A percentile compares a stretch with the other conserved stretches of the same genome.
Evolutionary conservation across 148 eudicot species (phyloP).

Genomic region (Chenopodium suecicum): DNA sequence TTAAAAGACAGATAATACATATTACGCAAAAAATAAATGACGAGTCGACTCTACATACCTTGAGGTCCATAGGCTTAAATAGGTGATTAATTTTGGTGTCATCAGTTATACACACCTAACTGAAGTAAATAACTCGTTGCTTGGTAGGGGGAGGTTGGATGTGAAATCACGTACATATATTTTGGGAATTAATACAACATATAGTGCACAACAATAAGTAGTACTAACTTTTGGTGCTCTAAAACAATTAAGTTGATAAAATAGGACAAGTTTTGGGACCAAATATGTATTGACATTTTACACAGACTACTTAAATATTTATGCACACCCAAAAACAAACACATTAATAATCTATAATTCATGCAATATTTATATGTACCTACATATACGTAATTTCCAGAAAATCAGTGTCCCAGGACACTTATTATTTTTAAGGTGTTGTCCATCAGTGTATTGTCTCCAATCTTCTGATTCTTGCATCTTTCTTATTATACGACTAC

Average conservation of each 20-base stretch:
- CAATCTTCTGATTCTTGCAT: neutral
- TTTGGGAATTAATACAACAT: neutral
- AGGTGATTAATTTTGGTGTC: neutral
- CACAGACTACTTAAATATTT: slow-evolving; percentile 13
- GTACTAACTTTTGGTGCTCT: slow-evolving; percentile 8
- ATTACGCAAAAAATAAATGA: neutral
- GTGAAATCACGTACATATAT: neutral
- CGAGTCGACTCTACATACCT: neutral
- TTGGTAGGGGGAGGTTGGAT: slow-evolving; percentile 12
- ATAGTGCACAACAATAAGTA: slow-evolving; percentile 3
- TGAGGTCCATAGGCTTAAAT: neutral
- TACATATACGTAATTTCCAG: neutral
- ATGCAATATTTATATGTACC: neutral
- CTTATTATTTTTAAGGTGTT: neutral
- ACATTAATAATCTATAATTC: neutral
- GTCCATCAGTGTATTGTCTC: neutral
- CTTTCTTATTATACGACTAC: too few relatives aligned
- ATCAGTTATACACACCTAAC: slow-evolving; percentile 15
- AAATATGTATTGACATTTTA: slow-evolving; percentile 10
- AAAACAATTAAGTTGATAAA: neutral
- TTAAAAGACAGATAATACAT: neutral
- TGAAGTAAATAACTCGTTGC: neutral
- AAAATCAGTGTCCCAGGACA: neutral
- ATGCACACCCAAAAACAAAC: neutral
- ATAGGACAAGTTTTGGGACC: slow-evolving; percentile 17